Evolutionary conservation across 306 rosid species (phyloP).

Genomic region (Macrotyloma uniflorum): DNA sequence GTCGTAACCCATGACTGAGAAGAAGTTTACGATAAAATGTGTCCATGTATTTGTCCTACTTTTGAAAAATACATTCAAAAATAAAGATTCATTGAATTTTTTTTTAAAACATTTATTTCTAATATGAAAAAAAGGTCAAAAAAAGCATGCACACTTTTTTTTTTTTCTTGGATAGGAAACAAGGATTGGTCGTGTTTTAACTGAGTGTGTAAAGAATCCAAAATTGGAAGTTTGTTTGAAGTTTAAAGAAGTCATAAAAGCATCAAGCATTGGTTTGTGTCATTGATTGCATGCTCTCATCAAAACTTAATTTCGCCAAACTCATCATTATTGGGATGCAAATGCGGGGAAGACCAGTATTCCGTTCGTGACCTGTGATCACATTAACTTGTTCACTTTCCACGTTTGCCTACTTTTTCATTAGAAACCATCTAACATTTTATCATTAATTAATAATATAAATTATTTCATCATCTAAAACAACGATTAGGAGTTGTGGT

Average conservation of each 20-base stretch:
- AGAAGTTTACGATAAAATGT: no score
- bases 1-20: no score
- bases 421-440: not conserved
- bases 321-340: conserved; percentile 36
- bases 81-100: no score
- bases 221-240: conserved; percentile 18
- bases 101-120: not conserved
- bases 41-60: no score
- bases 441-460: not conserved
- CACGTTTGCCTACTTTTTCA: not conserved
- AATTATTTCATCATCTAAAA: not conserved
- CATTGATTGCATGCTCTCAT: conserved; percentile 38
- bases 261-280: conserved; percentile 8
- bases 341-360: not conserved
- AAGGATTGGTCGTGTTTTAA: conserved; percentile 24
- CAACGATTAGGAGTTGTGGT: not conserved
- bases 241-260: conserved; percentile 29
- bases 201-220: conserved; percentile 42
- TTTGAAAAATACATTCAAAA: no score
- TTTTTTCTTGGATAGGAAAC: not conserved
- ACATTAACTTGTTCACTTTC: not conserved
- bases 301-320: conserved; percentile 23
- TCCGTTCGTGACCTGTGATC: not conserved
- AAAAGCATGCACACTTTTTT: not conserved
- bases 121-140: conserved; percentile 26